Conservation (phyloP, 768 basidiomycete species). For the Rhizopogon vesiculosus region DNA sequence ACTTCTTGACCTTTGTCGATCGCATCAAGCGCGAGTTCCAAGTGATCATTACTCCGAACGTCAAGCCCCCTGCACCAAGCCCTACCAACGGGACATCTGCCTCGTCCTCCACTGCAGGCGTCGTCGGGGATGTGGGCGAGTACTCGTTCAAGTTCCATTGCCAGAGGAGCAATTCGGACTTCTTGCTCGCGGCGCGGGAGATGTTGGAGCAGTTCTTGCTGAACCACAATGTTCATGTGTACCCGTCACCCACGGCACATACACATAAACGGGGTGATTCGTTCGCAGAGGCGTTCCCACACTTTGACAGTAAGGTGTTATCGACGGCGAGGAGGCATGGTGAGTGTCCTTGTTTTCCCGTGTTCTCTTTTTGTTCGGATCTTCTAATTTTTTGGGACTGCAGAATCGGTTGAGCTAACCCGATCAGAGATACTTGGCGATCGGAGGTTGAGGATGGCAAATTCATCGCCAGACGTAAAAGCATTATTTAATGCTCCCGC, state of each 20-base stretch:
- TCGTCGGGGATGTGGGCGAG: conserved; percentile 40
- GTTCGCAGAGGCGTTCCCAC: conserved; percentile 92
- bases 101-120: conserved; percentile 20
- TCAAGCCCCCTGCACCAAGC: conserved; percentile 43
- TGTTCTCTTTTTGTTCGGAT: too few species aligned
- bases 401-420: conserved; percentile 76
- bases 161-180: conserved; percentile 93
- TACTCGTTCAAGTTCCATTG: conserved; percentile 95
- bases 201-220: conserved; percentile 89
- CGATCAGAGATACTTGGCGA: conserved; percentile 66
- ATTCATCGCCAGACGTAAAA: conserved; percentile 92
- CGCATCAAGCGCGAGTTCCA: conserved; percentile 92
- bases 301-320: conserved; percentile 93
- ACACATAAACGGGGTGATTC: conserved; percentile 86
- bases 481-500: conserved; percentile 87
- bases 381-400: conserved; percentile 1
- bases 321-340: conserved; percentile 73
- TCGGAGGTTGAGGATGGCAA: conserved; percentile 75
- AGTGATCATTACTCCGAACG: conserved; percentile 81
- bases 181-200: conserved; percentile 84
- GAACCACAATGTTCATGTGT: conserved; percentile 78
- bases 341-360: conserved; percentile 16
- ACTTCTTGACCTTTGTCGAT: conserved; percentile 83
- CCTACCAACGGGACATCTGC: conserved; percentile 43
- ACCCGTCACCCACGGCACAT: conserved; percentile 74